Evolutionary conservation across 2,329 filamentous ascomycete species (phyloP).

Genomic region (Epichloe glyceriae): DNA sequence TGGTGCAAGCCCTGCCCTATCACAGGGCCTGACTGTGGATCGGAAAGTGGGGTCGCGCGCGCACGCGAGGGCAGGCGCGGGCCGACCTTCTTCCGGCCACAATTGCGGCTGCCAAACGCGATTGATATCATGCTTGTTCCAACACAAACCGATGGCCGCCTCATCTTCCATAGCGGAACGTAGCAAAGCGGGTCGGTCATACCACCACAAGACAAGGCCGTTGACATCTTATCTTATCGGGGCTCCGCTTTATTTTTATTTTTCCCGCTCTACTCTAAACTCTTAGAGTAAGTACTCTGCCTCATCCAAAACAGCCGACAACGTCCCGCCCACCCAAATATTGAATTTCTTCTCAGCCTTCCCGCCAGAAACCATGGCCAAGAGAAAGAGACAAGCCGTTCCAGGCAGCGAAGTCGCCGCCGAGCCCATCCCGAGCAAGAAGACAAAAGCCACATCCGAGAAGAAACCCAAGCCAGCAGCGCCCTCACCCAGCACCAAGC

Average conservation of each 20-base stretch:
- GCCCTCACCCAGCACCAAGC: constrained; percentile 6
- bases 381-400: constrained; percentile 34
- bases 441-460: constrained; percentile 14
- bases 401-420: constrained; percentile 12
- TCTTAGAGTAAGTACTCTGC: too few relatives aligned
- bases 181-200: background rate
- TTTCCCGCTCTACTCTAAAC: background rate
- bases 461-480: constrained; percentile 1
- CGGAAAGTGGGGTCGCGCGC: too few relatives aligned
- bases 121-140: too few relatives aligned
- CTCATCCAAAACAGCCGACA: background rate
- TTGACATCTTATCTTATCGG: constrained; percentile 5
- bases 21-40: too few relatives aligned
- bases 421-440: constrained; percentile 18
- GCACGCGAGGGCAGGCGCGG: too few relatives aligned
- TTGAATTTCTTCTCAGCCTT: background rate
- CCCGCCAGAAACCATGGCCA: constrained; percentile 23
- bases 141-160: too few relatives aligned
- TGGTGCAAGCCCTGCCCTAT: too few relatives aligned
- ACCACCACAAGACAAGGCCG: background rate
- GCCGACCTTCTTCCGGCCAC: too few relatives aligned
- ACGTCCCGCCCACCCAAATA: background rate
- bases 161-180: too few relatives aligned
- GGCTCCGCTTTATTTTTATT: background rate
- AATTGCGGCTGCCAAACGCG: too few relatives aligned